These are phyloP conservation scores for Trichoderma cornu-damae DNA, from an alignment of 2,329 filamentous ascomycete species.

Conservation along the genomic window DNA sequence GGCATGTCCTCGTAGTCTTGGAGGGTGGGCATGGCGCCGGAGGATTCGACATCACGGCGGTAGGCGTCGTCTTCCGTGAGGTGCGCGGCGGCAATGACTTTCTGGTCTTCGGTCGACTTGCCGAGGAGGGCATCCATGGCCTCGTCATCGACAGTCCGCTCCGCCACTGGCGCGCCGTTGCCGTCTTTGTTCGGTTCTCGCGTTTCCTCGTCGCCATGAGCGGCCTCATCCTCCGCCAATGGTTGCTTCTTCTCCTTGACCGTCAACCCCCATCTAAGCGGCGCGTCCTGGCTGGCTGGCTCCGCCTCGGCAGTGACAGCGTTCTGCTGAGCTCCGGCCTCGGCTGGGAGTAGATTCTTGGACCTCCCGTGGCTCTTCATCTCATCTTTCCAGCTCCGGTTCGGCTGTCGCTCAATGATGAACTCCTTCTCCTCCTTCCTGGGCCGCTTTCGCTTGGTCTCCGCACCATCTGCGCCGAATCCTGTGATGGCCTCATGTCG, in stretches of 20 bases:
- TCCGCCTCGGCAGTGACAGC: conserved; percentile 30
- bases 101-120: conserved; percentile 39
- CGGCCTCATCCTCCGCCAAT: conserved; percentile 48
- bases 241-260: conserved; percentile 45
- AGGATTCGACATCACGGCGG: conserved; percentile 60
- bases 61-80: conserved; percentile 63
- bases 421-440: conserved; percentile 36
- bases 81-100: conserved; percentile 48
- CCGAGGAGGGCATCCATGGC: conserved; percentile 64
- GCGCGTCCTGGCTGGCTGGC: conserved; percentile 44
- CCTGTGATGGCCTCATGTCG: conserved; percentile 47
- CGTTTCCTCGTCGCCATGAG: not conserved
- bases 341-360: conserved; percentile 56
- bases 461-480: conserved; percentile 43
- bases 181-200: conserved; percentile 6
- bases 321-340: conserved; percentile 43
- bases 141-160: conserved; percentile 40
- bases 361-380: conserved; percentile 42
- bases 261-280: conserved; percentile 52
- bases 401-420: conserved; percentile 54
- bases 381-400: conserved; percentile 59
- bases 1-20: conserved; percentile 85
- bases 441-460: conserved; percentile 35
- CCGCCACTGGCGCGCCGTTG: conserved; percentile 7
- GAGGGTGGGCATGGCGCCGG: conserved; percentile 70